Evolutionary conservation across 2,329 filamentous ascomycete genomes (phyloP).

Genomic region (Cordyceps javanica): DNA sequence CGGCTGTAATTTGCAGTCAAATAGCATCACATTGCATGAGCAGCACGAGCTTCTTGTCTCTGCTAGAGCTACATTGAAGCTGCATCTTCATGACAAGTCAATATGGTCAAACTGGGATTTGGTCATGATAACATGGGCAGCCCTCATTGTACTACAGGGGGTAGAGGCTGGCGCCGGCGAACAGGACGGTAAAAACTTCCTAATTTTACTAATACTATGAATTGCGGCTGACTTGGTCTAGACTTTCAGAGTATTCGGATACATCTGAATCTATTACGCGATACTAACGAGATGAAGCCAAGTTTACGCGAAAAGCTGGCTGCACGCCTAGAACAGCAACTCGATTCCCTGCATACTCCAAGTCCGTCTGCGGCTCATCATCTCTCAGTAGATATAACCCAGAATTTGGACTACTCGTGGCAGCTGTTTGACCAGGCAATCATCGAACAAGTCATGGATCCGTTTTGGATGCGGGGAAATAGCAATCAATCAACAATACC

Average conservation of each 20-base stretch:
- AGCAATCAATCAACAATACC: not conserved
- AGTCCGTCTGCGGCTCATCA: constrained; percentile 13
- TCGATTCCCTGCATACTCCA: constrained; percentile 21
- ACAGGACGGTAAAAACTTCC: constrained; percentile 25
- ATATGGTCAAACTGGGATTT: constrained; percentile 41
- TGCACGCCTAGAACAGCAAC: constrained; percentile 21
- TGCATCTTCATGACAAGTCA: constrained; percentile 33
- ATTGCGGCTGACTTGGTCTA: not conserved
- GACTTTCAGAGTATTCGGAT: constrained; percentile 24
- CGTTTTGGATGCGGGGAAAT: constrained; percentile 9
- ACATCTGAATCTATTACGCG: constrained; percentile 23
- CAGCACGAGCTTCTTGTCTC: constrained; percentile 36
- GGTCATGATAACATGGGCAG: constrained; percentile 39
- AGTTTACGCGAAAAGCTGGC: constrained; percentile 21
- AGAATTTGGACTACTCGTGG: constrained; percentile 17
- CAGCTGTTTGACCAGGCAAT: constrained; percentile 17
- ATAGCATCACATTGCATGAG: constrained; percentile 31
- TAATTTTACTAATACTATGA: not conserved
- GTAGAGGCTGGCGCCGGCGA: constrained; percentile 34
- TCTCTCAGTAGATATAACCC: constrained; percentile 13
- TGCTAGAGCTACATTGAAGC: constrained; percentile 32
- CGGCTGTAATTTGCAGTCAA: constrained; percentile 33
- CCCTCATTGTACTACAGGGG: constrained; percentile 36
- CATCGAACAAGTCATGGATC: constrained; percentile 13
- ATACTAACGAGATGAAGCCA: constrained; percentile 23